Base-by-base conservation (phyloP, 2,329 filamentous ascomycete genomes). In the Pseudopyricularia cyperi region DNA sequence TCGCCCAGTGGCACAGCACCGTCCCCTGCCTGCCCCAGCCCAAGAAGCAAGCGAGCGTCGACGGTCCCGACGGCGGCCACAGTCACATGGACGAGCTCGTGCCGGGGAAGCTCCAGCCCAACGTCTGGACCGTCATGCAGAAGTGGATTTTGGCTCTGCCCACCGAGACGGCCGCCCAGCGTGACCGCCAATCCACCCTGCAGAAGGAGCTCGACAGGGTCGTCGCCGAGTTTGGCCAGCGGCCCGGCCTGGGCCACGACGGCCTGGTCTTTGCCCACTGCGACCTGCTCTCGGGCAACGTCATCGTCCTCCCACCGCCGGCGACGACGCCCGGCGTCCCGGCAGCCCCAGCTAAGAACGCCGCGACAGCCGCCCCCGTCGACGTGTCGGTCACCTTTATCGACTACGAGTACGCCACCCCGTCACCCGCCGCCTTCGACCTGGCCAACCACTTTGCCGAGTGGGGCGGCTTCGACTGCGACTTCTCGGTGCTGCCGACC, bases 401-500 rank as follows among this genome's bases (percentile, higher is more conserved):
- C 66, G 93, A 98, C 70, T 98, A 97, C 72, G 93, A 98, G 68
- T 98, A 98, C 68, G 89, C 90, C 14, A 93, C 89, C 4, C 90
- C 93, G 2, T 91, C 90, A 1, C 91, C 91, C 1, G 89, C 90
- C 4, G 90, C 91, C 2, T 98, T 98, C 68, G 93, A 98, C 66
- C 83, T 98, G 59, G 85, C 91, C 50, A 98, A 98, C 70, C 93
- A 98, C 73, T 95, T 98, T 65, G 89, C 93, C 48, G 93, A 98
- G 70, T 98, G 93, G 91, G 90, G 85, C 55, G 93, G 93, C 53
- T 96, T 96, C 63, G 89, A 95, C 61, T 98, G 93, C 73, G 89
- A 97, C 67, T 90, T 87, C 70, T 80, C 71, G 61, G 83, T 85
- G 58, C 76, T 97, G 53, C 93, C 93, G 5, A 93, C 87, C 1